phyloP scores from a whole-genome alignment of 2,329 filamentous ascomycete genomes.

The Bipolaris sorokiniana region DNA sequence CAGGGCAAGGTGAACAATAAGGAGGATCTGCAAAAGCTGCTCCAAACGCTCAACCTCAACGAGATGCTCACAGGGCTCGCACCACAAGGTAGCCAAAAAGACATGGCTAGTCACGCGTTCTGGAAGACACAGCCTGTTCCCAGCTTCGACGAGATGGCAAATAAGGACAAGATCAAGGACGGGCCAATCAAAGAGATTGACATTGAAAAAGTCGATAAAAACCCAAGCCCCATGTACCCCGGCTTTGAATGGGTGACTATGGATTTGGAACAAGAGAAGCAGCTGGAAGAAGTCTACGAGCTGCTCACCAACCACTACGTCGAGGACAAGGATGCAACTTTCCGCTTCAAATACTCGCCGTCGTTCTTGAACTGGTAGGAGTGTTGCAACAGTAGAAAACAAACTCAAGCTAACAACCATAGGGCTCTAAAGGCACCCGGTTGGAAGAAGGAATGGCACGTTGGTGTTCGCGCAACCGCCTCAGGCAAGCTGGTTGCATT shows the following conservation, averaged over 20 bases:
- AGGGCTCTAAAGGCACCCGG: slow-evolving; percentile 94
- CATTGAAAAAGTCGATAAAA: slow-evolving; percentile 77
- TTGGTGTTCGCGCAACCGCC: slow-evolving; percentile 84
- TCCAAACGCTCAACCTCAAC: slow-evolving; percentile 69
- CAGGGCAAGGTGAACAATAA: slow-evolving; percentile 37
- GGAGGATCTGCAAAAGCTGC: slow-evolving; percentile 52
- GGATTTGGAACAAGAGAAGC: slow-evolving; percentile 77
- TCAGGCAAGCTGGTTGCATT: slow-evolving; percentile 91
- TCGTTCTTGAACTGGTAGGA: slow-evolving; percentile 86
- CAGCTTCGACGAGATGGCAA: slow-evolving; percentile 67
- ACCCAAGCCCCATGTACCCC: slow-evolving; percentile 72
- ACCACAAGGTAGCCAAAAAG: slow-evolving; percentile 86
- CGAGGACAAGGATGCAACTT: slow-evolving; percentile 95
- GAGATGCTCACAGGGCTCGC: slow-evolving; percentile 78
- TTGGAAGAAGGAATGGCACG: slow-evolving; percentile 93
- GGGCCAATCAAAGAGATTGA: slow-evolving; percentile 84
- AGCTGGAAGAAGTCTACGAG: slow-evolving; percentile 88
- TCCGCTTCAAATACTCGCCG: slow-evolving; percentile 93
- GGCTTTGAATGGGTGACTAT: slow-evolving; percentile 96
- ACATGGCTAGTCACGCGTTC: slow-evolving; percentile 98
- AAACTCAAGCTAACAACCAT: slow-evolving; percentile 16
- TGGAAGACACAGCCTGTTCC: slow-evolving; percentile 98
- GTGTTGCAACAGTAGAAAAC: background rate
- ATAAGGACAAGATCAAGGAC: slow-evolving; percentile 62
- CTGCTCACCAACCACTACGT: slow-evolving; percentile 94